These are phyloP conservation scores for Populus davidiana DNA, from an alignment of 345 rosid genomes.

Conservation along the genomic window DNA sequence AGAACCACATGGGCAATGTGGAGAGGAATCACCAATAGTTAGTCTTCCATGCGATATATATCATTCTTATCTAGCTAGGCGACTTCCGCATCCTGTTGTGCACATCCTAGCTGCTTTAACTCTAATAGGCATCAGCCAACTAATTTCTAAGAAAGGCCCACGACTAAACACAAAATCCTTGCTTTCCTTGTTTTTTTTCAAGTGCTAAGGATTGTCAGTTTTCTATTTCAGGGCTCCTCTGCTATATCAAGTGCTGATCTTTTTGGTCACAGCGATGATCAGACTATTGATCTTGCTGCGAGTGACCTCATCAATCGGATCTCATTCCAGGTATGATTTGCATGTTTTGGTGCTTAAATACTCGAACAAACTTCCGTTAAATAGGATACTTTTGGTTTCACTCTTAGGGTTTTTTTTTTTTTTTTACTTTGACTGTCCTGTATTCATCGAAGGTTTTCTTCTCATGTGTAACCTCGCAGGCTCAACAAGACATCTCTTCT, in stretches of 20 bases:
- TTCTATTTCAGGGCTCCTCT: constrained; percentile 59
- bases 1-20: neutral
- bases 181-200: neutral
- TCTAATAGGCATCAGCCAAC: neutral
- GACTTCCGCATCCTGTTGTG: neutral
- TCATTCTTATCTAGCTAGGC: neutral
- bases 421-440: neutral
- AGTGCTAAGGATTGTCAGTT: neutral
- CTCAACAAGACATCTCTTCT: constrained; percentile 85
- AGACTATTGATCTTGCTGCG: constrained; percentile 62
- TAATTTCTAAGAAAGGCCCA: neutral
- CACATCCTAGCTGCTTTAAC: neutral
- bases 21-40: neutral
- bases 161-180: neutral
- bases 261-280: constrained; percentile 56
- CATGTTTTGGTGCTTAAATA: neutral
- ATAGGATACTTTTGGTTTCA: neutral
- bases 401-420: neutral
- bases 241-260: constrained; percentile 97
- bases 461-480: constrained; percentile 39
- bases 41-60: neutral
- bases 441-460: neutral
- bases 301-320: constrained; percentile 79
- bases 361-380: neutral
- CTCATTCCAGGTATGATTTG: constrained; percentile 72